phyloP scores from a whole-genome alignment of 2,329 filamentous ascomycete species.

The Fusarium buxicola region DNA sequence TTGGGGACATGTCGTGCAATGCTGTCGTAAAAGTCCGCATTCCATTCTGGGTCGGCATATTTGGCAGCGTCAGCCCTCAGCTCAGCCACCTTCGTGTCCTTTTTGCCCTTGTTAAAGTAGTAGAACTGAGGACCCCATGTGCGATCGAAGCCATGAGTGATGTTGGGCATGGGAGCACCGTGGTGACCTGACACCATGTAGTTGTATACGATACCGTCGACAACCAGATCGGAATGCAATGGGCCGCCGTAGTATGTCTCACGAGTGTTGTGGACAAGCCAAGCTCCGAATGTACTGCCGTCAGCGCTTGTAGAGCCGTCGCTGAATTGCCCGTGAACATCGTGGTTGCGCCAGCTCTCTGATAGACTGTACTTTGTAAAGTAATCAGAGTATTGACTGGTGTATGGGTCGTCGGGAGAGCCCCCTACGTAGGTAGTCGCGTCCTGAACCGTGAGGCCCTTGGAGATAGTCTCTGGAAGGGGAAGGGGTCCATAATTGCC shows the following conservation, averaged over 20 bases:
- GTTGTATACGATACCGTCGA: slow-evolving; percentile 73
- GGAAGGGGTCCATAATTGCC: slow-evolving; percentile 61
- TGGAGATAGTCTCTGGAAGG: slow-evolving; percentile 49
- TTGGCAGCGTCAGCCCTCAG: slow-evolving; percentile 30
- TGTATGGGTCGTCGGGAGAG: slow-evolving; percentile 64
- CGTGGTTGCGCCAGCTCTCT: slow-evolving; percentile 67
- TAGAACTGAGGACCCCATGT: slow-evolving; percentile 73
- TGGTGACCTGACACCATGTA: slow-evolving; percentile 71
- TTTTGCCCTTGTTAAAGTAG: slow-evolving; percentile 63
- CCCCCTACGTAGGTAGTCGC: slow-evolving; percentile 71
- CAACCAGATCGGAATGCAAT: slow-evolving; percentile 69
- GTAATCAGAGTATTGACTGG: slow-evolving; percentile 65
- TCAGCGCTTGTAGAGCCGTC: slow-evolving; percentile 56
- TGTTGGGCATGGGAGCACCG: slow-evolving; percentile 70
- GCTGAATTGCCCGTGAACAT: slow-evolving; percentile 63
- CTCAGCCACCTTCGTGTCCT: slow-evolving; percentile 4
- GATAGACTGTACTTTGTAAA: slow-evolving; percentile 74
- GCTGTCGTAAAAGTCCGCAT: slow-evolving; percentile 35
- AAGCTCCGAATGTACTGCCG: slow-evolving; percentile 66
- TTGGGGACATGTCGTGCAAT: slow-evolving; percentile 29
- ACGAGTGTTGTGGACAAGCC: slow-evolving; percentile 71
- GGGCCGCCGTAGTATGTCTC: slow-evolving; percentile 72
- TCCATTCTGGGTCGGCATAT: slow-evolving; percentile 29
- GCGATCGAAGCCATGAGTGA: slow-evolving; percentile 71
- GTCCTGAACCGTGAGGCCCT: slow-evolving; percentile 66